Percentiles rank a stretch among this genome's conserved stretches.
Conservation (phyloP, 768 basidiomycete species). For the Serendipita sp. region DNA sequence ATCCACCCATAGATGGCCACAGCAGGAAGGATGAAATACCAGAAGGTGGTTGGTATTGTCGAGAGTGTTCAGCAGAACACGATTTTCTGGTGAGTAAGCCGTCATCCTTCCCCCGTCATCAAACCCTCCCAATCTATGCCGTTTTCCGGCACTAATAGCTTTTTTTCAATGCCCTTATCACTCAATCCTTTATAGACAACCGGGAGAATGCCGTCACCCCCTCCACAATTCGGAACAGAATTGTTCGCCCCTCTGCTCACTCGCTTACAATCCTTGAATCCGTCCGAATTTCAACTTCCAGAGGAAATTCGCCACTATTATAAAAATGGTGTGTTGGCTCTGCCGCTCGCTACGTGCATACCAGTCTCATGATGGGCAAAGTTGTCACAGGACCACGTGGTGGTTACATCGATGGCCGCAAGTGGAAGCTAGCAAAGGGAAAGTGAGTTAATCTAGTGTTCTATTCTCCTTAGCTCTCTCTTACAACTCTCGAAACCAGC, state of each 20-base stretch:
- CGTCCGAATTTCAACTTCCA: conserved; percentile 73
- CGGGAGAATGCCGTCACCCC: conserved; percentile 3
- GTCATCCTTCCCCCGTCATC: neutral
- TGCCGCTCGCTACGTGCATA: neutral
- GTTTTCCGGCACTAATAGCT: neutral
- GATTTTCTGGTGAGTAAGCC: neutral
- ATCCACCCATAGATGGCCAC: conserved; percentile 74
- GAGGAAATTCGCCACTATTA: conserved; percentile 71
- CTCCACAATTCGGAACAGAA: neutral
- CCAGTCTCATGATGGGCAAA: conserved; percentile 20
- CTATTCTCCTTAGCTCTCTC: neutral
- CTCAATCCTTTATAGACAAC: neutral
- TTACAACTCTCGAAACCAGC: conserved; percentile 23
- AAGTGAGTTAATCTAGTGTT: conserved; percentile 37
- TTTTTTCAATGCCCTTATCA: neutral
- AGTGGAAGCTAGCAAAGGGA: conserved; percentile 56
- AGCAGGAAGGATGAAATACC: conserved; percentile 48
- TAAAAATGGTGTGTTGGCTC: conserved; percentile 53
- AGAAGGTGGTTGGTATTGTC: conserved; percentile 66
- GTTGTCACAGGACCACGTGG: conserved; percentile 69
- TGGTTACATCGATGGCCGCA: conserved; percentile 66
- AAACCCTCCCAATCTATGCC: neutral
- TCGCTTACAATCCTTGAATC: conserved; percentile 49
- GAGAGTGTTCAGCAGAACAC: conserved; percentile 9
- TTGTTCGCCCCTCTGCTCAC: conserved; percentile 42